Evolutionary conservation across 2,329 filamentous ascomycete genomes (phyloP).

Genomic region (Epichloe gansuensis): DNA sequence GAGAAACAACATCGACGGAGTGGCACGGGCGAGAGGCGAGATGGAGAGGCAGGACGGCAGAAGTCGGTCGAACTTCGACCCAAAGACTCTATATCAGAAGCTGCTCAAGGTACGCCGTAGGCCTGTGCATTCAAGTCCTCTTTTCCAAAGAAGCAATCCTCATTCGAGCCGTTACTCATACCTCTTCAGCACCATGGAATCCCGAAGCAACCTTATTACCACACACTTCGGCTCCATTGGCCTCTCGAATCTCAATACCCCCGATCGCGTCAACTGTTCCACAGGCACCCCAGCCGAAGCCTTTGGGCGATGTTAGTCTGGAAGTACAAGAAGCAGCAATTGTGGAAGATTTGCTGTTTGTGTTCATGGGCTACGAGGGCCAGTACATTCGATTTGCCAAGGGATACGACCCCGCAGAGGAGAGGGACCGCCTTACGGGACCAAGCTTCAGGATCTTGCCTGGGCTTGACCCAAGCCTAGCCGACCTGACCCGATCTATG

Average conservation of each 20-base stretch:
- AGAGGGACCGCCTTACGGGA: slow-evolving; percentile 77
- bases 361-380: slow-evolving; percentile 98
- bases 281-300: slow-evolving; percentile 55
- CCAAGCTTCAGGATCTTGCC: slow-evolving; percentile 68
- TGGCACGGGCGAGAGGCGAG: slow-evolving; percentile 25
- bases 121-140: background rate
- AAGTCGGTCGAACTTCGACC: slow-evolving; percentile 32
- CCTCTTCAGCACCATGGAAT: slow-evolving; percentile 49
- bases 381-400: slow-evolving; percentile 85
- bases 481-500: slow-evolving; percentile 80
- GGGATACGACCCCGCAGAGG: slow-evolving; percentile 69
- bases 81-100: slow-evolving; percentile 34
- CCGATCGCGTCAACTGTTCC: slow-evolving; percentile 69
- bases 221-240: slow-evolving; percentile 59
- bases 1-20: slow-evolving; percentile 37
- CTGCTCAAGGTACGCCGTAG: slow-evolving; percentile 32
- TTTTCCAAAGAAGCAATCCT: background rate
- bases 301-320: slow-evolving; percentile 59
- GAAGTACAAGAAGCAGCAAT: slow-evolving; percentile 79
- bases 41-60: slow-evolving; percentile 26
- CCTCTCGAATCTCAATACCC: slow-evolving; percentile 48
- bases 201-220: slow-evolving; percentile 65
- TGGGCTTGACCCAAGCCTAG: slow-evolving; percentile 81
- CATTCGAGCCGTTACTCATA: background rate
- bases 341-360: slow-evolving; percentile 81